Conservation (phyloP, 2,329 filamentous ascomycete genomes). For the Thermomyces lanuginosus region DNA sequence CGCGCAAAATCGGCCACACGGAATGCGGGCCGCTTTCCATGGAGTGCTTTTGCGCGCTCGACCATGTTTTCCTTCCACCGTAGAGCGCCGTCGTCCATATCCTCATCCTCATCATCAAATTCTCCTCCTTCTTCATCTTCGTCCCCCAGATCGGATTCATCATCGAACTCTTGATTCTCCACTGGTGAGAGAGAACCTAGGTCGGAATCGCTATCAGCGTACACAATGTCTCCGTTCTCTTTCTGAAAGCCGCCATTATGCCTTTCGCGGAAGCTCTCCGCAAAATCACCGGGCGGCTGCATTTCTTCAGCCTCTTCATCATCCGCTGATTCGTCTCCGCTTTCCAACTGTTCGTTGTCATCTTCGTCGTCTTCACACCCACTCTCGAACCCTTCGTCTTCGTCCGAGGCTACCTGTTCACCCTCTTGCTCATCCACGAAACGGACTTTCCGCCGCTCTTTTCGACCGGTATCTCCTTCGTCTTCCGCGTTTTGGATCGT, state of each 20-base stretch:
- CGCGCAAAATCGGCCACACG: constrained; percentile 68
- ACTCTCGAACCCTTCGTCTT: constrained; percentile 29
- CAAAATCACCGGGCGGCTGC: constrained; percentile 28
- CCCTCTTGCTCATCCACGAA: constrained; percentile 38
- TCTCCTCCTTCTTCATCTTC: constrained; percentile 30
- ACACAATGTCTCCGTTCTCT: constrained; percentile 58
- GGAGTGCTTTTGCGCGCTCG: constrained; percentile 55
- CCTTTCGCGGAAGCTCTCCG: constrained; percentile 25
- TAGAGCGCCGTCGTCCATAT: constrained; percentile 56
- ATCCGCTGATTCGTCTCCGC: constrained; percentile 18
- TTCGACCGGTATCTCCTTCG: constrained; percentile 42
- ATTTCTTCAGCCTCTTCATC: constrained; percentile 21
- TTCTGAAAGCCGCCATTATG: constrained; percentile 40
- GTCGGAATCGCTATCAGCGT: constrained; percentile 94
- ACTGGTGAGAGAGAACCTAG: constrained; percentile 66
- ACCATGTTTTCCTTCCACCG: constrained; percentile 82
- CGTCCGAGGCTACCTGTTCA: constrained; percentile 37
- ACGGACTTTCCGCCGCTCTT: constrained; percentile 35
- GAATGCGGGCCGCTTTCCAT: constrained; percentile 54
- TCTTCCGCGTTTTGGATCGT: constrained; percentile 42
- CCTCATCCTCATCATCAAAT: constrained; percentile 44
- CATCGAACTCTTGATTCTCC: constrained; percentile 39
- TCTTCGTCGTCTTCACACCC: constrained; percentile 37
- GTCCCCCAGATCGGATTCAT: constrained; percentile 27
- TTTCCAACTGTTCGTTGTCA: constrained; percentile 27